These are phyloP conservation scores for Ustilago tritici DNA, from an alignment of 1,284 basidiomycete genomes.

Conservation along the genomic window DNA sequence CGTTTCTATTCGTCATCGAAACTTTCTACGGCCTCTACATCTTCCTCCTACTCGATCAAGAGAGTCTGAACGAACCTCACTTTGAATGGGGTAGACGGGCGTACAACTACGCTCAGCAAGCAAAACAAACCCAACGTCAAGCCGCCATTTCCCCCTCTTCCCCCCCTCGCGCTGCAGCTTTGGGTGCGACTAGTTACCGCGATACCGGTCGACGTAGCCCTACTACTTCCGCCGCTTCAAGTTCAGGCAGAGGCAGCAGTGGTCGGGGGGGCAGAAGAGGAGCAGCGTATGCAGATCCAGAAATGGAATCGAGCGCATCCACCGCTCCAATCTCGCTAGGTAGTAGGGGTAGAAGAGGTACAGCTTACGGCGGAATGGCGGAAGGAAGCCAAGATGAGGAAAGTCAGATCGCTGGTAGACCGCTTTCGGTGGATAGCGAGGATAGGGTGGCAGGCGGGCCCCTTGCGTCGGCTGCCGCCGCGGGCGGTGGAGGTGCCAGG, in stretches of 20 bases:
- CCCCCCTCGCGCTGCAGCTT: conserved; percentile 19
- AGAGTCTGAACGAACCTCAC: conserved; percentile 72
- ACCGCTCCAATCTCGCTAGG: conserved; percentile 51
- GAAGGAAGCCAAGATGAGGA: conserved; percentile 40
- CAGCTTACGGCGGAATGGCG: conserved; percentile 49
- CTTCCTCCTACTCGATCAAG: conserved; percentile 70
- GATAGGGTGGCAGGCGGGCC: conserved; percentile 22
- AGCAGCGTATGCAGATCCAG: conserved; percentile 55
- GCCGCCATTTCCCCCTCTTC: conserved; percentile 14
- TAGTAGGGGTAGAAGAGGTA: conserved; percentile 53
- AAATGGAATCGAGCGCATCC: conserved; percentile 38
- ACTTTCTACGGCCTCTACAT: conserved; percentile 63
- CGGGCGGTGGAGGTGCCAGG: conserved; percentile 27
- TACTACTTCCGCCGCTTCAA: conserved; percentile 15
- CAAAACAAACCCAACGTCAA: conserved; percentile 24
- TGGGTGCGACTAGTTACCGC: conserved; percentile 21
- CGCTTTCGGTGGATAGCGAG: conserved; percentile 14
- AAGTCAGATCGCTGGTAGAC: conserved; percentile 28
- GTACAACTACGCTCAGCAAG: conserved; percentile 60
- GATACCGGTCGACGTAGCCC: conserved; percentile 26
- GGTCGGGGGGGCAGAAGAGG: conserved; percentile 48
- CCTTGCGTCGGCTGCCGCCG: conserved; percentile 41
- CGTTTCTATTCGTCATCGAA: conserved; percentile 63
- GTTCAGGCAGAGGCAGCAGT: conserved; percentile 7
- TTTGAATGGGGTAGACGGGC: conserved; percentile 67